Evolutionary conservation across 768 basidiomycete genomes (phyloP), one percentile per base, ranked within the genome.

Genomic region (Termitomyces sp.): DNA sequence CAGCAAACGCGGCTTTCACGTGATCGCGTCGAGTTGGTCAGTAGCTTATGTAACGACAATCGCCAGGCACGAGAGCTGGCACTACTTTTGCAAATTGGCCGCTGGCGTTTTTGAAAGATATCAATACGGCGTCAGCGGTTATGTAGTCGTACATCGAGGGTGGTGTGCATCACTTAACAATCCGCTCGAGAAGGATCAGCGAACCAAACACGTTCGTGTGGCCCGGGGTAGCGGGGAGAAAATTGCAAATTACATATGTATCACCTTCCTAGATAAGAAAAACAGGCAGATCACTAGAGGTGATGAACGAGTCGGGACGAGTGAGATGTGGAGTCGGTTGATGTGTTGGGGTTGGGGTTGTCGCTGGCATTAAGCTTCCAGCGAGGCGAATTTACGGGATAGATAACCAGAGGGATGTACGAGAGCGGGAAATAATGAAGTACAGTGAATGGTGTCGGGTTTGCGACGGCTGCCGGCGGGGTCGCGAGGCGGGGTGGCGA

Each of bases 241-340:
- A 29, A 9, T 9, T 10, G 37, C 29, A 25, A 11, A 34, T n/a
- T n/a, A n/a, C n/a, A n/a, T n/a, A n/a, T n/a, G n/a, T 29, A 23
- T 35, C 56, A 47, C 49, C 51, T 61, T 61, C 57, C 60, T 35
- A 43, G 44, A 58, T 58, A 52, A 48, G 60, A 58, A 58, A 58
- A 57, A 53, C 19, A 35, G 8, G 23, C 37, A 53, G 41, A 60
- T 57, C 56, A 60, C 7, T 47, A 3, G 42, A 52, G 32, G 41
- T 53, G 45, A 57, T 57, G 51, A 53, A 50, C 56, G 21, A 34
- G 40, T 50, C 23, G 41, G 59, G 58, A 41, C 23, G 31, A 42
- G 50, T 32, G 46, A 21, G n/a, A 19, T 21, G 25, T 51, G 53
- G 51, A 6, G 21, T 10, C 4, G 45, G 25, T 27, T 57, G 52